Conservation (phyloP, 2,329 filamentous ascomycete genomes). For the Colletotrichum euphorbiae region DNA sequence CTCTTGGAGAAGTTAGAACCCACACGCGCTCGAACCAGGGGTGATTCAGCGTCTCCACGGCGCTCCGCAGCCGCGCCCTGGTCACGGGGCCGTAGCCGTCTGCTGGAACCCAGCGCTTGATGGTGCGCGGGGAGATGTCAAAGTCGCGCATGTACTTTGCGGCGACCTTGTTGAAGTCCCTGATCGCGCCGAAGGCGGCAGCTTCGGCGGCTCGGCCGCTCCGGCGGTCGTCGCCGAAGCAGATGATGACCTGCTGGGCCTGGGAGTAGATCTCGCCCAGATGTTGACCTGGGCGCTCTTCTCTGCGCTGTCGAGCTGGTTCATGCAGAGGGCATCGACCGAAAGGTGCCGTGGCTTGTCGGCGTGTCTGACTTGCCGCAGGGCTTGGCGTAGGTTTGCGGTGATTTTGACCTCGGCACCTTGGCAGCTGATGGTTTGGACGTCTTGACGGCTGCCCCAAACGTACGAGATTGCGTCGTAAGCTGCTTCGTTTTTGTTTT, state of each 20-base stretch:
- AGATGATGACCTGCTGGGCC: neutral
- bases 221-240: neutral
- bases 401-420: neutral
- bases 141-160: neutral
- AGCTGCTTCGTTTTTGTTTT: fast-evolving
- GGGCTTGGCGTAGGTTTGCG: neutral
- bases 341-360: neutral
- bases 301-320: neutral
- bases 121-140: neutral
- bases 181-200: neutral
- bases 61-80: neutral
- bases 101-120: neutral
- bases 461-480: neutral
- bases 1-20: conserved; percentile 33
- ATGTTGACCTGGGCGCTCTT: neutral
- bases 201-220: neutral
- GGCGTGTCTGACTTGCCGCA: neutral
- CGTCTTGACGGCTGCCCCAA: neutral
- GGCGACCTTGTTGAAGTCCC: neutral
- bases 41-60: neutral
- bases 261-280: conserved; percentile 6
- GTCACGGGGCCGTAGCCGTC: neutral
- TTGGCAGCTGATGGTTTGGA: neutral
- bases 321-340: neutral
- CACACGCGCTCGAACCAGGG: conserved; percentile 27